Percentiles rank a stretch among this genome's conserved stretches.
Conservation (phyloP, 805 yeast species). For the Lachancea fermentati region DNA sequence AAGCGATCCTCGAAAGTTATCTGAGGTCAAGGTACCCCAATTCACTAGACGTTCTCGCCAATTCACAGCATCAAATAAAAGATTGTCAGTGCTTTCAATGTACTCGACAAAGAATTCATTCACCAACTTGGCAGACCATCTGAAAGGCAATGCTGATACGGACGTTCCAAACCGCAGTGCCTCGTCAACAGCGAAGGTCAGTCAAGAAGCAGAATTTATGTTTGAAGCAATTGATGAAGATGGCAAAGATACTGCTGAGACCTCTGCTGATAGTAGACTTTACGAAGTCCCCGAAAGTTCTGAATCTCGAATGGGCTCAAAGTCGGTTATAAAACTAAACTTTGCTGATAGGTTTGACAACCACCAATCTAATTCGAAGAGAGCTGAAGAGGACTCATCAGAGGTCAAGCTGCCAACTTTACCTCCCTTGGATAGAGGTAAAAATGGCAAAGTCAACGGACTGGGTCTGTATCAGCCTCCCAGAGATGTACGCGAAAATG, state of each 20-base stretch:
- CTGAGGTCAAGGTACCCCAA: conserved; percentile 63
- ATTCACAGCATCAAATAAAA: conserved; percentile 56
- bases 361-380: not conserved
- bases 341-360: conserved; percentile 36
- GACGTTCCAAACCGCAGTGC: conserved; percentile 11
- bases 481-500: conserved; percentile 8
- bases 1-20: conserved; percentile 44
- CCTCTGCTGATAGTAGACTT: conserved; percentile 10
- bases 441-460: conserved; percentile 16
- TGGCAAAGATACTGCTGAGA: conserved; percentile 18
- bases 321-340: conserved; percentile 30
- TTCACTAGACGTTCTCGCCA: conserved; percentile 64
- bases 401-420: conserved; percentile 24
- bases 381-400: conserved; percentile 6
- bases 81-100: conserved; percentile 66
- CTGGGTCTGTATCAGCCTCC: conserved; percentile 27
- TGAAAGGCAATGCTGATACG: conserved; percentile 24
- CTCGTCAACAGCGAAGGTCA: conserved; percentile 15
- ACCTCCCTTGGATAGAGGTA: conserved; percentile 26
- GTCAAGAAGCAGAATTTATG: conserved; percentile 25
- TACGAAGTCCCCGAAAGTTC: conserved; percentile 20
- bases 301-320: conserved; percentile 8
- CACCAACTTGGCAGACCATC: conserved; percentile 46
- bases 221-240: conserved; percentile 28
- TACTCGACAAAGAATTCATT: conserved; percentile 65